Evolutionary conservation across 192 early-diverging fungal species (phyloP).

Genomic region (Phycomyces blakesleeanus): DNA sequence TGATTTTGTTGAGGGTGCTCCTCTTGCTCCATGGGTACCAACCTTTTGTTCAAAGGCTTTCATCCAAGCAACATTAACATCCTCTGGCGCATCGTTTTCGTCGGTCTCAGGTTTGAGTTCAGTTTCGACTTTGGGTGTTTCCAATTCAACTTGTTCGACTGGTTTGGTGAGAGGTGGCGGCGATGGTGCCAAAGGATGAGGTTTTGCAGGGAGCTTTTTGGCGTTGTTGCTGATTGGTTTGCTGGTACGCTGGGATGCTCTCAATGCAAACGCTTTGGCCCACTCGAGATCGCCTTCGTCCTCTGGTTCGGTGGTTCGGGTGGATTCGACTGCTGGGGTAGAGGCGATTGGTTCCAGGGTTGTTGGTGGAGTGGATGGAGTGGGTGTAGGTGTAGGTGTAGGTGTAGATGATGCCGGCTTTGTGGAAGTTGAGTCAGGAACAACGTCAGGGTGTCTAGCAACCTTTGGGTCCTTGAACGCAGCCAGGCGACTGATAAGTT

Average conservation of each 20-base stretch:
- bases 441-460: neutral
- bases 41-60: conserved; percentile 33
- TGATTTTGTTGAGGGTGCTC: too few species aligned
- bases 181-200: neutral
- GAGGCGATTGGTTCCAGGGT: too few species aligned
- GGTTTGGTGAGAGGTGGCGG: too few species aligned
- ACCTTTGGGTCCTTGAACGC: conserved; percentile 5
- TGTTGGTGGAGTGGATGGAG: neutral
- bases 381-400: too few species aligned
- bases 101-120: neutral
- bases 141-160: neutral
- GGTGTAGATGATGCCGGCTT: too few species aligned
- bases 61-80: conserved; percentile 24
- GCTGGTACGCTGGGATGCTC: neutral
- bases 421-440: too few species aligned
- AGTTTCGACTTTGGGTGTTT: neutral
- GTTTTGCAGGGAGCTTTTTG: neutral
- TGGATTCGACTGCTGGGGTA: neutral
- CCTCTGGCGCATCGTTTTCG: neutral
- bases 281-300: neutral
- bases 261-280: neutral
- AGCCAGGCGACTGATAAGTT: conserved; percentile 16
- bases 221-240: neutral
- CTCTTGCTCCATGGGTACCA: conserved; percentile 9
- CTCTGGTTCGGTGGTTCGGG: neutral